phyloP scores from a whole-genome alignment of 441 rosid genomes.

The Sinapis alba region DNA sequence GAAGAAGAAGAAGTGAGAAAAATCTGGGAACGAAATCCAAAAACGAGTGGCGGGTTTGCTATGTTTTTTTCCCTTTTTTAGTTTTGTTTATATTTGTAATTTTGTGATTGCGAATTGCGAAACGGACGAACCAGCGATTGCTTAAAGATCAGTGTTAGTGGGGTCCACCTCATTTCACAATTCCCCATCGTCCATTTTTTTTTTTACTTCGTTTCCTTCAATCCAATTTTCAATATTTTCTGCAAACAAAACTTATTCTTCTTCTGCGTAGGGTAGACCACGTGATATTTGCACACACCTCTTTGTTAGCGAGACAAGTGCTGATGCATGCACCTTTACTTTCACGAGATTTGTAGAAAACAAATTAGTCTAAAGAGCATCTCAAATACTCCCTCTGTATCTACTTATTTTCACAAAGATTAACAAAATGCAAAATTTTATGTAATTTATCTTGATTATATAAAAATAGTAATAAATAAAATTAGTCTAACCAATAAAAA shows the following conservation, averaged over 20 bases:
- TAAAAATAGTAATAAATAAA: no score
- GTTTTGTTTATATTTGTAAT: background rate
- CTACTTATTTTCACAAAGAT: no score
- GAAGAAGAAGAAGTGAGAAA: background rate
- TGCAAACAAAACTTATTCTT: background rate
- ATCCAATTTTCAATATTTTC: background rate
- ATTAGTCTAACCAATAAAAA: no score
- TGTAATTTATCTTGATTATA: no score
- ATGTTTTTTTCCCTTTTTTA: background rate
- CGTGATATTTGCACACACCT: background rate
- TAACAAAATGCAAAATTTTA: no score
- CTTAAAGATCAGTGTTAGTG: slow-evolving; percentile 35
- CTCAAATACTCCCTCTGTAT: no score
- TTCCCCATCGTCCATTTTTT: slow-evolving; percentile 38
- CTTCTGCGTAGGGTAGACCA: background rate
- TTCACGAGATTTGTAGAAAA: background rate
- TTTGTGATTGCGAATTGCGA: slow-evolving; percentile 28
- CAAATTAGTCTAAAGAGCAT: no score
- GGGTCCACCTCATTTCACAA: slow-evolving; percentile 29
- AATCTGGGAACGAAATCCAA: slow-evolving; percentile 24
- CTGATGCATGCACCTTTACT: background rate
- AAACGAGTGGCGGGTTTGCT: slow-evolving; percentile 33
- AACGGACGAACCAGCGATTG: slow-evolving; percentile 31
- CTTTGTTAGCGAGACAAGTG: background rate
- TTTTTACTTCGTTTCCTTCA: background rate